Base-by-base conservation (phyloP, 1,139 yeast species). In the Diutina sp. region DNA sequence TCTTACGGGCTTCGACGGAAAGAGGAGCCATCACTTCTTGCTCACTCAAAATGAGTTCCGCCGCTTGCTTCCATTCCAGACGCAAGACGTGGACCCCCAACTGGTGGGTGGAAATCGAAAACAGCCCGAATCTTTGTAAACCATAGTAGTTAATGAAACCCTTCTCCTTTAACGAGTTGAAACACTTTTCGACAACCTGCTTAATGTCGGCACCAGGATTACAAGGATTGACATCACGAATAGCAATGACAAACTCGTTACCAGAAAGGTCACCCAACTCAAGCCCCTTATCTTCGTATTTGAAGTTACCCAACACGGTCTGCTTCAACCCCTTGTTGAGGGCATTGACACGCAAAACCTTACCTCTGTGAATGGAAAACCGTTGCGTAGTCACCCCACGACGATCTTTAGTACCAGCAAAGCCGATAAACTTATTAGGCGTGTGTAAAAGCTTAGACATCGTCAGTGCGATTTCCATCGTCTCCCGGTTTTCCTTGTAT, bases 61-160 rank as follows among this genome's bases (percentile, higher is more conserved):
- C 93, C 2, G 95, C 97, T 12, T 76, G 78, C 64, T 85, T 80
- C 91, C 95, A 93, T 58, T 91, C 84, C 51, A 82, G 83, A 56
- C 81, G 77, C 56, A 93, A 73, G 41, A 93, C 74, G 59, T 79
- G 79, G 59, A 82, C 81, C 55, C 99, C 99, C 56, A 90, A 77
- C 44, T 78, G 80, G 69, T 93, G 97, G 0, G 99, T 91, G 1
- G 98, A 89, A 35, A 90, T 77, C 8, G 97, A 87, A 65, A 90
- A 93, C 0, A 99, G 90, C 41, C 99, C 99, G 68, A 93, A 93
- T 66, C 99, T 76, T 73, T 93, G 99, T 95, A 93, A 86, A 25
- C 99, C 99, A 66, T 80, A 93, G 68, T 95, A 93, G 68, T 93
- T 93, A 62, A 93, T 86, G 63, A 89, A 93, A 0, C 99, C 99